Base-by-base conservation (phyloP, 345 rosid genomes). In the Ceriops tagal region DNA sequence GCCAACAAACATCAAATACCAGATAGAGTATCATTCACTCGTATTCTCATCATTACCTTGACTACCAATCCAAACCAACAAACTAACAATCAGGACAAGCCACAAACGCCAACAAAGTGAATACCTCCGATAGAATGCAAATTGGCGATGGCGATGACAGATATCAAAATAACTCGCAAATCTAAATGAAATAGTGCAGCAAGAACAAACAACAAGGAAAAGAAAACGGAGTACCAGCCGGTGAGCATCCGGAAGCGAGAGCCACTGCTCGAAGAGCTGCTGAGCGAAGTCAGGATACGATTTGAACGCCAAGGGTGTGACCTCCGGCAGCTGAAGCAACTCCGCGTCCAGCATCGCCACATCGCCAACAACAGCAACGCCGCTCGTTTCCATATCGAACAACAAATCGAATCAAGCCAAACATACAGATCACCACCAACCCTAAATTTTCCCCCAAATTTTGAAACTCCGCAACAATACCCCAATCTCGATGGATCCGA, bases 231-330 rank as follows among this genome's bases (percentile, higher is more conserved):
- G 37, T 35, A 93, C 99, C 92, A 89, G 86, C 58, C 88, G 90
- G 68, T 82, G 80, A 74, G 93, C 80, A 28, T 95, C 97, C 7
- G 99, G 92, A 30, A 95, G 92, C 5, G 96, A 77, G 62, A 95
- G 96, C 99, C 99, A 92, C 86, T 88, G 96, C 59, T 90, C 93
- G 75, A 92, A 95, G 71, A 95, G 91, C 75, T 77, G 80, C 74
- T 86, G 92, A 0, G 88, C 86, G 69, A 92, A 90, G 67, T 79
- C 85, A 15, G 96, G 90, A 72, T 85, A 83, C 20, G 96, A 86
- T 81, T 90, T 88, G 58, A 95, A 79, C 15, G 83, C 87, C 64
- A 79, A 67, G 0, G 99, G 88, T 53, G 98, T 77, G 78, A 93
- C 78, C 83, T 95, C 98, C 52, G 69, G 90, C 2, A 95, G 83